Evolutionary conservation across 208 protist genomes (phyloP), one percentile per base, ranked within the genome.

Genomic region (Porcisia hertigi): DNA sequence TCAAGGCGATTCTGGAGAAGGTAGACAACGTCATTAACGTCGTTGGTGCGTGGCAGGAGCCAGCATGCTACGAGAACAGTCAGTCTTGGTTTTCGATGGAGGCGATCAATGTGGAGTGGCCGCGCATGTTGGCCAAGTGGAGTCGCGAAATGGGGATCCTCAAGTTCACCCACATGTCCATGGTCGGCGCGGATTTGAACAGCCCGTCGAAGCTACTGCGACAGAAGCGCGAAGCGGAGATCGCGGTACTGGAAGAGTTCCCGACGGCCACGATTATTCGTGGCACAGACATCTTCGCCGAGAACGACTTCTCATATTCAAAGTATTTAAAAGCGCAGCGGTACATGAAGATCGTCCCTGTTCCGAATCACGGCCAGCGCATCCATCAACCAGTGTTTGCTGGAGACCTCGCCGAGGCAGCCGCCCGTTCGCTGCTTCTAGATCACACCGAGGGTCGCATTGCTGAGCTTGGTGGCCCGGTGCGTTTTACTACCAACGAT

Each of bases 1-100:
- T 97, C 25, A 96, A 97, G 80, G 79, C 93, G 25, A 96, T 97
- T 62, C 74, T 97, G 39, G 89, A 96, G 78, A 96, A 96, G 76
- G 92, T 96, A 20, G 92, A 96, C 74, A 82, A 86, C 69, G 83
- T 86, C 41, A 77, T 86, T 47, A 97, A 97, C 82, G 88, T 86
- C 53, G 83, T 97, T 14, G 93, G 93, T 9, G 89, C 88, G 65
- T 97, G 91, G 91, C 93, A 97, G 85, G 91, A 97, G 83, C 93
- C 93, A 18, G 73, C 89, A 41, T 82, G 89, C 69, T 97, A 97
- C 74, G 89, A 96, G 77, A 88, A 97, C 74, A 94, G 93, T 67
- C 91, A 97, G 77, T 97, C 91, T 55, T 97, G 93, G 93, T 97
- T 94, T 72, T 95, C 91, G 20, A 97, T 94, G 91, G 93, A 95